Base-by-base conservation (phyloP, 331 rosid genomes). In the Pyracantha coccinea region DNA sequence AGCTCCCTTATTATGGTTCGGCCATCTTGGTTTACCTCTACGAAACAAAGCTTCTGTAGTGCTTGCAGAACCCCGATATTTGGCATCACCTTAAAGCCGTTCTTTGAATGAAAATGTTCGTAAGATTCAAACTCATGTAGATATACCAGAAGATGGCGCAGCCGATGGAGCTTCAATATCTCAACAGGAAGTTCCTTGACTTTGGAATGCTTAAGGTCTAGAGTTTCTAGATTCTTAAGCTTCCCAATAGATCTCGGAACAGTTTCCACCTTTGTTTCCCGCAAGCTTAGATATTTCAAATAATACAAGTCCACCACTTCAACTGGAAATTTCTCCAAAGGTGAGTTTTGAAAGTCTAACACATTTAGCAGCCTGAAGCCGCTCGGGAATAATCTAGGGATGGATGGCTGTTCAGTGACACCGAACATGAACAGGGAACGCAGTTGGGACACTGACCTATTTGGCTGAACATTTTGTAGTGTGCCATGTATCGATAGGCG, bases 251-350 rank as follows among this genome's bases (percentile, higher is more conserved):
- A 31, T 15, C 9, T 57, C 13, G 84, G 84, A 63, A 80, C 27
- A 4, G 14, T 19, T 65, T 64, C 62, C 25, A 80, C 57, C 17
- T 27, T 69, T 19, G 84, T 75, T 20, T 61, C 28, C 25, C 64
- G 75, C 73, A 80, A 65, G 72, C 66, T 75, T 21, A 80, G 71
- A 41, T 80, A 80, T 61, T 75, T 73, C 58, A 80, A 50, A 32
- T 38, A 54, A 38, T 62, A 44, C 68, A 52, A 10, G n/a, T 68
- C 38, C 15, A 67, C 63, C 5, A 81, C 58, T 32, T 61, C 60
- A 35, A 23, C 19, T 10, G 80, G 80, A 9, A 75, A 66, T 32
- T 1, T 19, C 7, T 53, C 13, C 57, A 75, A 21, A 53, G 44
- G 68, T 13, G 53, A 59, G 35, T 38, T 64, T 10, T 19, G 32